These are phyloP conservation scores for Candida freyschussii DNA, from an alignment of 1,139 yeast species.

Conservation along the genomic window DNA sequence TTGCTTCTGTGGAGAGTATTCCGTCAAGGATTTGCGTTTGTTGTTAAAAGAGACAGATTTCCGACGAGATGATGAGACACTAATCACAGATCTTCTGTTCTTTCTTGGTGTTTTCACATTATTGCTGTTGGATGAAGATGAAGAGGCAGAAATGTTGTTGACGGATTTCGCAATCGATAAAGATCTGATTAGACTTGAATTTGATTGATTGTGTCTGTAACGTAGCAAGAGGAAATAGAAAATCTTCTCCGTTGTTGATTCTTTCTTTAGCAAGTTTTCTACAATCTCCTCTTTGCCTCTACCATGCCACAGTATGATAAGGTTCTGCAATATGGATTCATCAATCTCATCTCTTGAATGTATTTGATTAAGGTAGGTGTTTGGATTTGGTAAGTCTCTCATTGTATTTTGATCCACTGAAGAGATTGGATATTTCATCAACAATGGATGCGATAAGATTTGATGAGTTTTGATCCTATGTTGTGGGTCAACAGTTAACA, in stretches of 20 bases:
- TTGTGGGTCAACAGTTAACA: slow-evolving; percentile 77
- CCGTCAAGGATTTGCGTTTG: slow-evolving; percentile 21
- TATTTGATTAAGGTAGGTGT: slow-evolving; percentile 51
- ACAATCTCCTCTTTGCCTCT: slow-evolving; percentile 54
- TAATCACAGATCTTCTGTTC: slow-evolving; percentile 46
- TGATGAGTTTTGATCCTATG: slow-evolving; percentile 71
- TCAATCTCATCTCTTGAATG: slow-evolving; percentile 48
- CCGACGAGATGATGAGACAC: slow-evolving; percentile 50
- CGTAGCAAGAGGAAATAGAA: slow-evolving; percentile 58
- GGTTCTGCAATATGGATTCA: slow-evolving; percentile 58
- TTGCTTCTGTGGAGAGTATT: slow-evolving; percentile 21
- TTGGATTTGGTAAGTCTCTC: slow-evolving; percentile 58
- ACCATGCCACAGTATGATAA: slow-evolving; percentile 73
- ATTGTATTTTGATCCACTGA: slow-evolving; percentile 36
- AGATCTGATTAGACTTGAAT: slow-evolving; percentile 25
- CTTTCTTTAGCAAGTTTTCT: slow-evolving; percentile 47
- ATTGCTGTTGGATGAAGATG: slow-evolving; percentile 14
- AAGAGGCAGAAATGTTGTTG: slow-evolving; percentile 15
- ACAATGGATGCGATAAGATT: slow-evolving; percentile 72
- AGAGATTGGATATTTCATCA: slow-evolving; percentile 49
- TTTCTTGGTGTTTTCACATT: slow-evolving; percentile 33
- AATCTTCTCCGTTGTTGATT: slow-evolving; percentile 68
- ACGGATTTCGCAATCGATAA: slow-evolving; percentile 27
- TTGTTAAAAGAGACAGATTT: slow-evolving; percentile 53
- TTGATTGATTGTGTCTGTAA: slow-evolving; percentile 34